Conservation (phyloP, 352 stramenopile species). For the Globisporangium mamillatum region DNA sequence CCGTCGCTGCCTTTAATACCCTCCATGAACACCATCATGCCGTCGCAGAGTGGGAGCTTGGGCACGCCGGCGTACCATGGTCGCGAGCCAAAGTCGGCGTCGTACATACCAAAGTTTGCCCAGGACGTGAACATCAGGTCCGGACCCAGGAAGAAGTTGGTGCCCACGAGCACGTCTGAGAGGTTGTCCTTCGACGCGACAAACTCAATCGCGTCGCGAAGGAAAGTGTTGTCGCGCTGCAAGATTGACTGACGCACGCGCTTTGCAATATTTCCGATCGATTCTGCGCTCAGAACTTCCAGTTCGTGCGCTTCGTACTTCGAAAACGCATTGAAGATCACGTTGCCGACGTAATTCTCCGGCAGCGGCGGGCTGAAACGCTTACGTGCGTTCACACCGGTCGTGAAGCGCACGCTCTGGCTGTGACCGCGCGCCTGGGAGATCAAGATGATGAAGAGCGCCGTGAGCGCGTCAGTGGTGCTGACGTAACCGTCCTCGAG, state of each 20-base stretch:
- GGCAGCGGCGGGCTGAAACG: constrained; percentile 43
- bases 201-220: constrained; percentile 55
- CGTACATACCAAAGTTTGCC: constrained; percentile 60
- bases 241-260: constrained; percentile 47
- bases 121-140: constrained; percentile 67
- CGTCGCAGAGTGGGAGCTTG: constrained; percentile 31
- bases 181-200: constrained; percentile 29
- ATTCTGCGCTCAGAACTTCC: constrained; percentile 10
- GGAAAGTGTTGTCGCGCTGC: constrained; percentile 30
- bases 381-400: constrained; percentile 43
- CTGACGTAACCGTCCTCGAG: constrained; percentile 34
- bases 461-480: constrained; percentile 48
- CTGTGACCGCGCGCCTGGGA: constrained; percentile 39
- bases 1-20: constrained; percentile 29
- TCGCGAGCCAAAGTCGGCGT: constrained; percentile 40
- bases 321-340: constrained; percentile 52
- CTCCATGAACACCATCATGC: constrained; percentile 49
- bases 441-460: constrained; percentile 49
- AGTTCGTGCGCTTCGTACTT: constrained; percentile 32
- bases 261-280: constrained; percentile 25
- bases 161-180: constrained; percentile 33
- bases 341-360: constrained; percentile 44
- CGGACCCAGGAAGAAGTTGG: constrained; percentile 44
- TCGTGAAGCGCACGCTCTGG: constrained; percentile 44
- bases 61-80: constrained; percentile 41